Evolutionary conservation across 768 basidiomycete species (phyloP).

Genomic region (Lactarius evosmus): DNA sequence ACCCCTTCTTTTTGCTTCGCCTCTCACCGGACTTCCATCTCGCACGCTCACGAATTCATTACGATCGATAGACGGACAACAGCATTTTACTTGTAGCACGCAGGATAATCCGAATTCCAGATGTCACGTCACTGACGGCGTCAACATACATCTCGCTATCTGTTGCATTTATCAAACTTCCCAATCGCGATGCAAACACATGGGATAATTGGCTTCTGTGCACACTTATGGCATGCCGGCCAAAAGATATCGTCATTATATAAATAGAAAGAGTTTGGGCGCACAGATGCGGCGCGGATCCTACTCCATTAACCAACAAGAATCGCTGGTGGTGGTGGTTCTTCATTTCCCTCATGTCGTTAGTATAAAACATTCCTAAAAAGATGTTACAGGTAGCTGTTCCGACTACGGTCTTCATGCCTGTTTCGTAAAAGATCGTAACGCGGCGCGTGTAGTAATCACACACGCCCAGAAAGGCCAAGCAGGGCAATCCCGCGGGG

Average conservation of each 20-base stretch:
- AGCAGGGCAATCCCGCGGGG: neutral
- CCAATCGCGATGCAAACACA: constrained; percentile 2
- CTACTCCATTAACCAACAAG: neutral
- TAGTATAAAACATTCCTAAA: neutral
- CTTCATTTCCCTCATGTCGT: neutral
- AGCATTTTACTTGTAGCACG: neutral
- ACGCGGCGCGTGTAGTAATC: neutral
- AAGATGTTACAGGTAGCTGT: neutral
- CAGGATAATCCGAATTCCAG: neutral
- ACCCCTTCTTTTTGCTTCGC: too few species aligned
- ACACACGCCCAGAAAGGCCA: neutral
- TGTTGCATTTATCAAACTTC: neutral
- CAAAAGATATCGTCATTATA: neutral
- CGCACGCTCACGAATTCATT: neutral
- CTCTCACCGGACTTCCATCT: neutral
- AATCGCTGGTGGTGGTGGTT: neutral
- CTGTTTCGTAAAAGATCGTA: neutral
- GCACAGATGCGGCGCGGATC: neutral
- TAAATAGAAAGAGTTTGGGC: neutral
- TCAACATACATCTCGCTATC: neutral
- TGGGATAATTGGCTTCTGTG: too few species aligned
- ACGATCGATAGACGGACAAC: neutral
- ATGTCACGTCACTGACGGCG: neutral
- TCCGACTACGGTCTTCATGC: neutral
- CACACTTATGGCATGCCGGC: too few species aligned